Conservation (phyloP, 2,329 filamentous ascomycete species). For the Neoascochyta sp. region DNA sequence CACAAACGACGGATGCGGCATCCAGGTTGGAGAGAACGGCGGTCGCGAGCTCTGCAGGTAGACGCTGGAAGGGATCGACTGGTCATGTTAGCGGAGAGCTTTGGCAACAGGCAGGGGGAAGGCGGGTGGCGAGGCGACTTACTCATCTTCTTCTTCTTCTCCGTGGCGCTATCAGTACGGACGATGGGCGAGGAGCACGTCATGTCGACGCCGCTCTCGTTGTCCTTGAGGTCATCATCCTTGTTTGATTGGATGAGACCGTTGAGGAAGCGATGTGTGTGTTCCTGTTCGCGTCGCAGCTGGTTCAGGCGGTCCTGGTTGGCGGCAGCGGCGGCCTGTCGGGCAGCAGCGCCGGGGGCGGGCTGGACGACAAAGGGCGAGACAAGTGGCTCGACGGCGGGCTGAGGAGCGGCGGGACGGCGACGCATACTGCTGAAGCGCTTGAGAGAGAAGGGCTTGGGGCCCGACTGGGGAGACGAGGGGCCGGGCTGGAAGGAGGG, state of each 20-base stretch:
- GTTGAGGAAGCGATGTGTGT: slow-evolving; percentile 32
- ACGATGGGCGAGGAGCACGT: slow-evolving; percentile 33
- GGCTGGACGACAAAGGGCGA: slow-evolving; percentile 11
- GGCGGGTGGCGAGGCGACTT: no score
- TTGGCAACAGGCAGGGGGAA: no score
- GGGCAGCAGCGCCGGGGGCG: slow-evolving; percentile 28
- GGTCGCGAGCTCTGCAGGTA: slow-evolving; percentile 59
- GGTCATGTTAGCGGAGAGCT: no score
- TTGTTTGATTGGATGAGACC: slow-evolving; percentile 19
- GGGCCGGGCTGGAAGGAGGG: slow-evolving; percentile 14
- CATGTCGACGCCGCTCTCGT: slow-evolving; percentile 39
- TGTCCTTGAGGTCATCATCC: slow-evolving; percentile 34
- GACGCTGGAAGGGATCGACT: slow-evolving; percentile 51
- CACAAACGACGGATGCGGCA: slow-evolving; percentile 52
- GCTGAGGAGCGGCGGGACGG: slow-evolving; percentile 27
- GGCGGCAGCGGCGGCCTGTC: slow-evolving; percentile 35
- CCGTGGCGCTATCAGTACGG: slow-evolving; percentile 29
- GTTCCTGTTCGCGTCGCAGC: slow-evolving; percentile 30
- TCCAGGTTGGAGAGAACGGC: slow-evolving; percentile 60
- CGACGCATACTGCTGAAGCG: slow-evolving; percentile 33
- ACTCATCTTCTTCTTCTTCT: slow-evolving; percentile 37
- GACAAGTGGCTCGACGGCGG: slow-evolving; percentile 16
- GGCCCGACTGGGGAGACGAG: slow-evolving; percentile 6
- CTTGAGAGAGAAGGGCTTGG: slow-evolving; percentile 26
- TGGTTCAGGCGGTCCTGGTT: slow-evolving; percentile 32